Percentiles rank a stretch among this genome's conserved stretches.
These are phyloP conservation scores for Candida ascalaphidarum DNA, from an alignment of 805 yeast species.

Conservation along the genomic window DNA sequence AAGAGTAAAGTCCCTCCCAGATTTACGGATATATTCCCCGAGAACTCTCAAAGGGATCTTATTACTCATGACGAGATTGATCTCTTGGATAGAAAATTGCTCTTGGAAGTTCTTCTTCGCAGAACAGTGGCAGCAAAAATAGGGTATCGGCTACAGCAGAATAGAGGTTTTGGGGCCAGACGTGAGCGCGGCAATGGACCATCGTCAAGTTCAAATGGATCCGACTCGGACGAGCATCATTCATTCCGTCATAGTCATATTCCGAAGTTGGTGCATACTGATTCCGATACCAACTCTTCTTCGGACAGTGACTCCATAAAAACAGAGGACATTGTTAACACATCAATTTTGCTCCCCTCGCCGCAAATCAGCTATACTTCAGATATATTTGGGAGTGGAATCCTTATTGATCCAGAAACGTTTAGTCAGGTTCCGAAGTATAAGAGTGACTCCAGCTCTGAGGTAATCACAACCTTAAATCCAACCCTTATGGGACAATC, in stretches of 20 bases:
- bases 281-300: too few relatives aligned
- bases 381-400: constrained; percentile 15
- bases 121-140: constrained; percentile 35
- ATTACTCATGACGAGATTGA: constrained; percentile 17
- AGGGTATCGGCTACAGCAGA: constrained; percentile 19
- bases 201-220: too few relatives aligned
- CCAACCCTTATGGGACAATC: too few relatives aligned
- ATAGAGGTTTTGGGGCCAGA: too few relatives aligned
- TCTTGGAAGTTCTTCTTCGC: constrained; percentile 30
- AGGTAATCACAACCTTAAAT: too few relatives aligned
- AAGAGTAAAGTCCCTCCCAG: constrained; percentile 9
- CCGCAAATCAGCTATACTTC: constrained; percentile 28
- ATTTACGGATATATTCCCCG: constrained; percentile 20
- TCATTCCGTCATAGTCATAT: constrained; percentile 8
- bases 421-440: too few relatives aligned
- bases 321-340: constrained; percentile 21
- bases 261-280: constrained; percentile 8
- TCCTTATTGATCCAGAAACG: too few relatives aligned
- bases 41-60: constrained; percentile 14
- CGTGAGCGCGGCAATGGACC: too few relatives aligned
- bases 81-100: constrained; percentile 18
- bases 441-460: too few relatives aligned
- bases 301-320: constrained; percentile 13
- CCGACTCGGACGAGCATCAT: too few relatives aligned
- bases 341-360: constrained; percentile 26